These are phyloP conservation scores for Sclerotinia minor DNA, from an alignment of 2,329 filamentous ascomycete species.

Conservation along the genomic window DNA sequence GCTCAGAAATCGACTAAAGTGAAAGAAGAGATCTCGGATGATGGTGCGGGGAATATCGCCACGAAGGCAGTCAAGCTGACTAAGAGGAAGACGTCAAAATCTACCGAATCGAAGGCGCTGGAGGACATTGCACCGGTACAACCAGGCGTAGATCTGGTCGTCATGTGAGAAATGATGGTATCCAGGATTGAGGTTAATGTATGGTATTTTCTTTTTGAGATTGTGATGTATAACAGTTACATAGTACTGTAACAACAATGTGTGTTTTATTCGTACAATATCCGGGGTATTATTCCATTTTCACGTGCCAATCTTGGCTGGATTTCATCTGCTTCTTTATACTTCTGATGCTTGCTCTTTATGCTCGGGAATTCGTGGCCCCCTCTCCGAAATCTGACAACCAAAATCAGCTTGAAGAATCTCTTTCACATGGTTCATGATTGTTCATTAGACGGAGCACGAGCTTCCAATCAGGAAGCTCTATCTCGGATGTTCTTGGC, in stretches of 20 bases:
- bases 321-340: not conserved
- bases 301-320: not conserved
- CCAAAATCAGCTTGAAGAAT: not conserved
- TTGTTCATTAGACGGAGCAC: not conserved
- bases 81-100: slow-evolving; percentile 25
- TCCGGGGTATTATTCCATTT: not conserved
- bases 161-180: not conserved
- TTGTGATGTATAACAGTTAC: not conserved
- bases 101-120: slow-evolving; percentile 17
- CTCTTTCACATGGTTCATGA: not conserved
- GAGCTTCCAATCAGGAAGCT: not conserved
- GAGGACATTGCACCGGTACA: not conserved
- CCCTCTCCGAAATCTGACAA: not conserved
- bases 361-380: not conserved
- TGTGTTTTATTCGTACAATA: not conserved
- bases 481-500: not conserved
- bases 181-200: not conserved
- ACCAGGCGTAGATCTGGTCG: not conserved
- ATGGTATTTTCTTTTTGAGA: too few relatives aligned
- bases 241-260: not conserved
- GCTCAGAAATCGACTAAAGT: not conserved
- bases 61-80: slow-evolving; percentile 3
- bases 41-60: not conserved
- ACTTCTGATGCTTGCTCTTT: not conserved
- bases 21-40: not conserved